A percentile compares a stretch with the other conserved stretches of the same genome.
Conservation (phyloP, 495 filamentous ascomycete species). For the Penicillium paxilli region DNA sequence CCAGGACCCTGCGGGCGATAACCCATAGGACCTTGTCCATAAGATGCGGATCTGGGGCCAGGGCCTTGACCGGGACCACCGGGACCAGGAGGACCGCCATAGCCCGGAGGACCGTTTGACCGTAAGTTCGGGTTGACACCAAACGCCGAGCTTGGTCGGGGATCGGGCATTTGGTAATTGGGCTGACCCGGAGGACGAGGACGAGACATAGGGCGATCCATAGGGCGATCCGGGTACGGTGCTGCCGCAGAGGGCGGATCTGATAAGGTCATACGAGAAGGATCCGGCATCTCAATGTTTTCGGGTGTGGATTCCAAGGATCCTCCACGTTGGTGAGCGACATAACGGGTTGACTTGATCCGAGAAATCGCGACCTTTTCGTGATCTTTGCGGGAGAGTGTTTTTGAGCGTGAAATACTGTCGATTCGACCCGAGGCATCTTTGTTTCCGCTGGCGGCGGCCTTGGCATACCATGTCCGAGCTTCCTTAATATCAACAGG, state of each 20-base stretch:
- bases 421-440: constrained; percentile 83
- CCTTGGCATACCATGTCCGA: constrained; percentile 85
- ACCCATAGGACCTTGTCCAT: constrained; percentile 29
- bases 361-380: constrained; percentile 85
- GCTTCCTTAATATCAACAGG: constrained; percentile 80
- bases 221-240: constrained; percentile 40
- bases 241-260: constrained; percentile 42
- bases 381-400: constrained; percentile 85
- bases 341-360: constrained; percentile 85
- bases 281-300: constrained; percentile 74
- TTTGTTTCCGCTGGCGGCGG: constrained; percentile 87
- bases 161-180: constrained; percentile 43
- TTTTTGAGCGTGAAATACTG: constrained; percentile 81
- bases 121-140: constrained; percentile 59
- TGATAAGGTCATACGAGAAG: constrained; percentile 45
- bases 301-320: constrained; percentile 55
- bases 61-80: too few species aligned
- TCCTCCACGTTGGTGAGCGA: constrained; percentile 68
- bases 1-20: constrained; percentile 41
- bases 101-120: constrained; percentile 34
- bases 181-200: constrained; percentile 68
- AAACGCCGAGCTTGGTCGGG: constrained; percentile 65
- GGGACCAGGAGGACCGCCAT: constrained; percentile 31
- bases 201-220: constrained; percentile 40
- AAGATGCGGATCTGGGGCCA: constrained; percentile 8